These are phyloP conservation scores for Arthrobotrys entomopaga DNA, from an alignment of 2,329 filamentous ascomycete genomes.

Conservation along the genomic window DNA sequence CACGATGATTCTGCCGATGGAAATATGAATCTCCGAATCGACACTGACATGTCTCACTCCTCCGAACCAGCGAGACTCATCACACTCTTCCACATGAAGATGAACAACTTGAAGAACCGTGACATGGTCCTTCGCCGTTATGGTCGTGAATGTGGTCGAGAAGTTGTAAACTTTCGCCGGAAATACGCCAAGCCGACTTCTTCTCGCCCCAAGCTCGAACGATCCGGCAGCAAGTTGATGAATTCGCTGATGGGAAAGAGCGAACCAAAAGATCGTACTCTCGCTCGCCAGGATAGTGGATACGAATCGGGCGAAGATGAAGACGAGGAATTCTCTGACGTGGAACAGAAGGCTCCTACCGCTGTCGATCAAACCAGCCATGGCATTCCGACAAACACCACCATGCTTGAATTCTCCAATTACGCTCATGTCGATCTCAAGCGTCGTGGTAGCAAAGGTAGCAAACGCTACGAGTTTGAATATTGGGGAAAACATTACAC, in stretches of 20 bases:
- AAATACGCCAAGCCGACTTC: constrained; percentile 71
- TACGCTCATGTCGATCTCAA: constrained; percentile 90
- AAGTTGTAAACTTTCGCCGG: constrained; percentile 85
- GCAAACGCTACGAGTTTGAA: constrained; percentile 87
- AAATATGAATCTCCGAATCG: constrained; percentile 94
- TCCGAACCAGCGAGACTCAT: constrained; percentile 72
- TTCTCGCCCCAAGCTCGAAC: constrained; percentile 67
- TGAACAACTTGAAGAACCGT: constrained; percentile 86
- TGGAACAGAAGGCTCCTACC: constrained; percentile 53
- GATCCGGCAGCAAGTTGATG: constrained; percentile 71
- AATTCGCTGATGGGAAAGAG: constrained; percentile 69
- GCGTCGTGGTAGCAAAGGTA: constrained; percentile 72
- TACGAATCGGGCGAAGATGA: constrained; percentile 67
- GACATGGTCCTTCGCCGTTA: constrained; percentile 93
- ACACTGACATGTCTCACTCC: constrained; percentile 73
- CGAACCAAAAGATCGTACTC: constrained; percentile 64
- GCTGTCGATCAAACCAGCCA: constrained; percentile 61
- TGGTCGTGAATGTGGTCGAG: constrained; percentile 88
- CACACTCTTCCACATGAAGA: constrained; percentile 90
- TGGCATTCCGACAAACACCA: constrained; percentile 74
- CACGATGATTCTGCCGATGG: constrained; percentile 95
- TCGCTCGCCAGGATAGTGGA: constrained; percentile 70
- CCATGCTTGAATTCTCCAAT: constrained; percentile 95
- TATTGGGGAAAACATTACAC: constrained; percentile 90
- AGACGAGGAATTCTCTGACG: constrained; percentile 60